These are phyloP conservation scores for Yamadazyma songkhlaensis DNA, from an alignment of 1,139 yeast genomes.

Conservation along the genomic window DNA sequence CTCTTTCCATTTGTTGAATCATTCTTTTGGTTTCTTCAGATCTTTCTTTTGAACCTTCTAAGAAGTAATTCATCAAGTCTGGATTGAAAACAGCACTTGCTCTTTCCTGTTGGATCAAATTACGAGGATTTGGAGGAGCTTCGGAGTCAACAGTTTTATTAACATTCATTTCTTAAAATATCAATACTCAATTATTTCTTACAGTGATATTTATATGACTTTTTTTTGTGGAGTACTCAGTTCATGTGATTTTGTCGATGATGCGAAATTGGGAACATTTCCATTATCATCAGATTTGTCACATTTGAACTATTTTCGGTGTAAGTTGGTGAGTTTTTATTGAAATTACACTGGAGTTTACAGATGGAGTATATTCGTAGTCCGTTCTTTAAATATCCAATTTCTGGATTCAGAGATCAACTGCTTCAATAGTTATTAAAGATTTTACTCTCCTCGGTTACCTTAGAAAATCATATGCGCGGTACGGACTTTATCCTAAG, in stretches of 20 bases:
- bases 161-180: conserved; percentile 7
- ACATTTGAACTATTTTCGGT: no score
- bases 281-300: no score
- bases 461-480: no score
- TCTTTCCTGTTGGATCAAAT: conserved; percentile 36
- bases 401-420: no score
- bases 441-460: no score
- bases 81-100: conserved; percentile 34
- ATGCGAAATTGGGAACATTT: neutral
- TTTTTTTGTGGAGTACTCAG: conserved; percentile 1
- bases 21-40: conserved; percentile 33
- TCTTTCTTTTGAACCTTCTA: conserved; percentile 41
- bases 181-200: neutral
- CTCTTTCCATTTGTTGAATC: conserved; percentile 49
- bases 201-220: neutral
- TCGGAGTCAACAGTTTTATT: conserved; percentile 13
- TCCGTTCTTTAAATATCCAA: no score
- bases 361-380: no score
- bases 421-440: no score
- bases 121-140: conserved; percentile 37
- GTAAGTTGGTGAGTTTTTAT: no score
- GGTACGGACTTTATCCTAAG: no score
- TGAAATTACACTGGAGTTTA: no score
- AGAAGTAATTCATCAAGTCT: conserved; percentile 44
- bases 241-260: conserved; percentile 1